Percentiles rank a stretch among this genome's conserved stretches.
Evolutionary conservation across 2,329 filamentous ascomycete species (phyloP).

Genomic region (Hypocrella siamensis): DNA sequence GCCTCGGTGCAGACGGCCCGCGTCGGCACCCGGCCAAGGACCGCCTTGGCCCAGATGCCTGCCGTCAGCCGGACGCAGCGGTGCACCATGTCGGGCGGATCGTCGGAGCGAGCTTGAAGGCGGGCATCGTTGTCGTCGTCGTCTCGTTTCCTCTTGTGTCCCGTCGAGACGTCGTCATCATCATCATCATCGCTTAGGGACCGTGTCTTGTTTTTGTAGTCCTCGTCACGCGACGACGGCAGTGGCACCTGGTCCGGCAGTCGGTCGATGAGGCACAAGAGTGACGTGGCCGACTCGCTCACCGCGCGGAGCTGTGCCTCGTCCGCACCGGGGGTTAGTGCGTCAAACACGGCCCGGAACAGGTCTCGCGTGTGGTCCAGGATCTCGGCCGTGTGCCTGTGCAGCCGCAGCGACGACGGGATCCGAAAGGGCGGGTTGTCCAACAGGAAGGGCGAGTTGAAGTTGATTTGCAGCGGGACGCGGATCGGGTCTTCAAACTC

Average conservation of each 20-base stretch:
- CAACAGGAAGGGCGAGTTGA: conserved; percentile 31
- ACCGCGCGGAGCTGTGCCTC: conserved; percentile 22
- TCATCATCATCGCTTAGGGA: neutral
- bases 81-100: conserved; percentile 27
- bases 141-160: conserved; percentile 6
- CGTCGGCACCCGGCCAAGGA: conserved; percentile 25
- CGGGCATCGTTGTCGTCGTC: conserved; percentile 1
- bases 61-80: conserved; percentile 28
- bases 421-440: conserved; percentile 25
- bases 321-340: conserved; percentile 19
- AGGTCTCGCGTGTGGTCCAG: conserved; percentile 35
- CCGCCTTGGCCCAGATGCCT: conserved; percentile 30
- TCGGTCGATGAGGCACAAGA: conserved; percentile 21
- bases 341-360: conserved; percentile 23
- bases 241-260: conserved; percentile 15
- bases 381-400: conserved; percentile 28
- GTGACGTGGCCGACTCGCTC: conserved; percentile 20
- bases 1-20: conserved; percentile 19
- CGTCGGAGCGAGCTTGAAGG: conserved; percentile 6
- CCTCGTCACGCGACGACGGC: no score
- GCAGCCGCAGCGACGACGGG: conserved; percentile 26
- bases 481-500: conserved; percentile 22
- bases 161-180: neutral
- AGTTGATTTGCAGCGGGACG: conserved; percentile 23
- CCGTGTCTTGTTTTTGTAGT: no score